Base-by-base conservation (phyloP, 768 basidiomycete genomes). In the Suillus hirtellus region DNA sequence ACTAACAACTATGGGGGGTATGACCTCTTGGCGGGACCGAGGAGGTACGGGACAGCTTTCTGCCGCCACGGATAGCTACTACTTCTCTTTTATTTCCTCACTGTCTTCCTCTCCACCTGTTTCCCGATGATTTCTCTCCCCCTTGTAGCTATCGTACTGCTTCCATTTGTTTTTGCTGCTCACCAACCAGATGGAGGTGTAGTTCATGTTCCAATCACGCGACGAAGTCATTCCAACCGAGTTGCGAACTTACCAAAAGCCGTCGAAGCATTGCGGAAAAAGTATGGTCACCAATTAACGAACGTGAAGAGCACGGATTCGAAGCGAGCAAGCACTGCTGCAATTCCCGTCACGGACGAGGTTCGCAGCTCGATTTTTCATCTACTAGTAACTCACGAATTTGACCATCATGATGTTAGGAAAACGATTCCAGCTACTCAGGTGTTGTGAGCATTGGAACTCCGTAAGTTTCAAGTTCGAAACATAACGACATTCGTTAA, bases 351-450 rank as follows among this genome's bases (percentile, higher is more conserved):
- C 52, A 80, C 77, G 4, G 82, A 89, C 75, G 83, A 88, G 79
- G 86, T 86, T 58, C 12, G 78, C 21, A 50, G 34, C 17, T 14
- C 17, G 6, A 53, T 11, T 31, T 6, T n/a, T n/a, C 31, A 12
- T 17, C 1, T 31, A 31, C 31, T 31, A 31, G 10, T 53, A 35
- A 19, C 12, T 12, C 19, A 12, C 34, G 2, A 4, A 35, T n/a
- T 53, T 53, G 52, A 53, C 3, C 19, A 53, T 12, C 34, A 34
- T 35, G n/a, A 5, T 34, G 3, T 53, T n/a, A 89, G 88, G 69
- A 76, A 65, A 70, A 69, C 19, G 89, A 90, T 52, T 73, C 84
- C 0, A 86, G 83, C 63, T 90, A 89, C 70, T 81, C 86, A 65
- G 86, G 82, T 0, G 70, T 73, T 17, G 71, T 89, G 1, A 75